Base-by-base conservation (phyloP, 805 yeast species). In the Ogataea glucozyma region DNA sequence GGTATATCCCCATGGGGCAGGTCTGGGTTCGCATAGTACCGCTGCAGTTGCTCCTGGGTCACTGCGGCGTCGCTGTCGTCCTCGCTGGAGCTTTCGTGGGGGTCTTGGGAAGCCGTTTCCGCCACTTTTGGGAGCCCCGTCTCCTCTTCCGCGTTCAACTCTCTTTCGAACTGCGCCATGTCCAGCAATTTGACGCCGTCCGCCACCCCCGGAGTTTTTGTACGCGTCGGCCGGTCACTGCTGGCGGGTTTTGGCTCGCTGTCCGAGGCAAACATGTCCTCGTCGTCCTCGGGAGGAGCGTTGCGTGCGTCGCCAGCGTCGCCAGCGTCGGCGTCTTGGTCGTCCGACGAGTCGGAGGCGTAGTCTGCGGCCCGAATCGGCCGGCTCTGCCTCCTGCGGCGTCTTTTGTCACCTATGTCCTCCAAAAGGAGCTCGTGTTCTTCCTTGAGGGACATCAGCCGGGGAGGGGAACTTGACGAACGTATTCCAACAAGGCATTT, bases 211-310 rank as follows among this genome's bases (percentile, higher is more conserved):
- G 11, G n/a, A n/a, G n/a, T n/a, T n/a, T n/a, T n/a, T n/a, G n/a
- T n/a, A n/a, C n/a, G n/a, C n/a, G n/a, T n/a, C n/a, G n/a, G n/a
- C n/a, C n/a, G n/a, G n/a, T n/a, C n/a, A n/a, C n/a, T n/a, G n/a
- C n/a, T n/a, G n/a, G n/a, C n/a, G n/a, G n/a, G n/a, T n/a, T n/a
- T n/a, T n/a, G n/a, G n/a, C n/a, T 46, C 56, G 17, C 51, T 52
- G 44, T 57, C 61, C 21, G 64, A 49, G 14, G 71, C 74, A 56
- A 66, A 69, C 71, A 73, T 73, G 52, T 73, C 77, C 26, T 67
- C 73, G 24, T 63, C 62, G 3, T 53, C 67, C 11, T 57, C 69
- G n/a, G n/a, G n/a, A n/a, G n/a, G n/a, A n/a, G n/a, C n/a, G n/a
- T n/a, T n/a, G n/a, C n/a, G n/a, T n/a, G n/a, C n/a, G n/a, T n/a